Evolutionary conservation across 495 filamentous ascomycete genomes (phyloP), one percentile per base, ranked within the genome.

Genomic region (Penicillium coprophilum): DNA sequence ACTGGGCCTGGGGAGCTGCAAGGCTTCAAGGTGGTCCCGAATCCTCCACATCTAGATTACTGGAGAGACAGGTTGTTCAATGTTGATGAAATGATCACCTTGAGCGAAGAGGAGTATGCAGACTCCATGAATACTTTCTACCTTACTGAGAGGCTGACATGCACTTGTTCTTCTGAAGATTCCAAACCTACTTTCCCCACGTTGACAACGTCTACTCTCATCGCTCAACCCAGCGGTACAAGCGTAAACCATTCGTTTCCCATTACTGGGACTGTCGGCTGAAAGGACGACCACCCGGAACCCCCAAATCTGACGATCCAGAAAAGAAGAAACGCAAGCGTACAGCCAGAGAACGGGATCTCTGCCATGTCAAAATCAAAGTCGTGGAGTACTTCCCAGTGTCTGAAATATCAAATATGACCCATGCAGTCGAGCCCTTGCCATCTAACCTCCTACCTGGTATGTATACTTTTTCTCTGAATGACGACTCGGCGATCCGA

Each of bases 131-230:
- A 40, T 52, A 43, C 45, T 21, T 34, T 50, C 10, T 27, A 30
- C 36, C 44, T 27, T 20, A 50, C n/a, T 17, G 34, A 9, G 41
- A 55, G 46, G 46, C 59, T 61, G 39, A 45, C 23, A 45, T 38
- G 11, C n/a, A 36, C 34, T 5, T 23, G 32, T 36, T 54, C 31
- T 12, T 54, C 15, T 13, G 34, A 43, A 93, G 90, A 69, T 94
- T 89, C 71, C 84, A 89, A 61, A 92, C 84, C 19, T 96, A 94
- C 71, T 96, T 92, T 66, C 90, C 90, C 0, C 90, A 93, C 70
- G 80, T 95, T 64, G 91, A 96, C 72, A 96, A 96, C 69, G 84
- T 96, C 46, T 96, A 93, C 69, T 93, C 90, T 17, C 91, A 94
- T 73, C 87, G 91, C 46, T 93, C 91, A 4, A 93, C 90, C 4